These are phyloP conservation scores for Kalaharituber pfeilii DNA, from an alignment of 2,329 filamentous ascomycete species.

Conservation along the genomic window DNA sequence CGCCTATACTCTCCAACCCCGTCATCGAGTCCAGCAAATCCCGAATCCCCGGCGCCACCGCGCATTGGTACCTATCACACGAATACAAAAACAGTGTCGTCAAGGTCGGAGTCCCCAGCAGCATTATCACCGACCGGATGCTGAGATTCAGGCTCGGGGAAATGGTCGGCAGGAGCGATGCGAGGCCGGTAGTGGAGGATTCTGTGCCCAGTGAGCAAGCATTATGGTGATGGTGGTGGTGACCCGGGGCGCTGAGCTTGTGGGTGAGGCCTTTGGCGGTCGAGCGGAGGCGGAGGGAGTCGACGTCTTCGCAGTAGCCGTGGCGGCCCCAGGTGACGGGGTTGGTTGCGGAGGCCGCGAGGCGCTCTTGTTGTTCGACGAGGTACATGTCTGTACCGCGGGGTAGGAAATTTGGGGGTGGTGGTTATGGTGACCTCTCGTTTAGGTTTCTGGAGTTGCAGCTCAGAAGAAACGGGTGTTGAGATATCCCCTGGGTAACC, in stretches of 20 bases:
- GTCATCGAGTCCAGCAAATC: not conserved
- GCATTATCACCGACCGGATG: not conserved
- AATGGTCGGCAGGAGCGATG: not conserved
- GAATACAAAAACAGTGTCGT: not conserved
- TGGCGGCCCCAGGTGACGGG: not conserved
- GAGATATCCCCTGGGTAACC: no score
- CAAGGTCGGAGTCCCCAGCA: not conserved
- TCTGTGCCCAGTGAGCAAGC: not conserved
- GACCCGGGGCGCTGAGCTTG: not conserved
- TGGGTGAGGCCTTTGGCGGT: not conserved
- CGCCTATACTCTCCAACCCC: not conserved
- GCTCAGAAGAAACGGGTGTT: no score
- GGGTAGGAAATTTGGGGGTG: no score
- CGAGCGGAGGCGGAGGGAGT: not conserved
- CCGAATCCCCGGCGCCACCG: not conserved
- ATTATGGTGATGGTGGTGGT: no score
- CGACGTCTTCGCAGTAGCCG: not conserved
- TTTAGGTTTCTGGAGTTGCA: no score
- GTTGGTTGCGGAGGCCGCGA: not conserved
- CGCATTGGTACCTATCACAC: not conserved
- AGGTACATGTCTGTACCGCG: not conserved
- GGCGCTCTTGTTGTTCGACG: not conserved
- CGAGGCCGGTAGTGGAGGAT: not conserved
- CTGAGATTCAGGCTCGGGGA: conserved; percentile 1
- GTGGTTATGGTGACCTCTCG: no score